A percentile compares a stretch with the other conserved stretches of the same genome.
These are phyloP conservation scores for Heliamphora pulchella DNA, from an alignment of 179 eudicot genomes.

Conservation along the genomic window DNA sequence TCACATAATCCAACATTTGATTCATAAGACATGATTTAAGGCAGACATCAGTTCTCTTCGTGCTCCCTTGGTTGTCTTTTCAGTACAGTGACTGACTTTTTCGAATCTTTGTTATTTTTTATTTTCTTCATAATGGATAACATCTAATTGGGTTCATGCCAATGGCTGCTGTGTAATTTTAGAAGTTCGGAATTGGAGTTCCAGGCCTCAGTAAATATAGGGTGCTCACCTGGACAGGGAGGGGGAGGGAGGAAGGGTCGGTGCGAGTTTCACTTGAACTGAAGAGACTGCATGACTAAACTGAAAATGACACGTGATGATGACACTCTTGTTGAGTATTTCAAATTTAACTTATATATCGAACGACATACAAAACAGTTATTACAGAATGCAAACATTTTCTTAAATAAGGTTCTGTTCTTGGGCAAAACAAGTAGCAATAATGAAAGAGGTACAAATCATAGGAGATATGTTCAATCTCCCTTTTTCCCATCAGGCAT, in stretches of 20 bases:
- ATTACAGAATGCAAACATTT: background rate
- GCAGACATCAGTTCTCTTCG: no score
- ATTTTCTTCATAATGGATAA: no score
- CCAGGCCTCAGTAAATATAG: no score
- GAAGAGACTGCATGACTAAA: background rate
- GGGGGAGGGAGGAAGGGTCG: background rate
- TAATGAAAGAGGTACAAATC: slow-evolving; percentile 4
- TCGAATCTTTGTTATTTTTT: no score
- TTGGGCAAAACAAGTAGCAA: background rate
- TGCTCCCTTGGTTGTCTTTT: no score
- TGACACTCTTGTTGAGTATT: background rate
- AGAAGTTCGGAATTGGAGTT: no score
- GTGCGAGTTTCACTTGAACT: background rate
- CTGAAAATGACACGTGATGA: background rate
- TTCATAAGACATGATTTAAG: background rate
- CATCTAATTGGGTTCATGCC: no score
- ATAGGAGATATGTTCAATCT: background rate
- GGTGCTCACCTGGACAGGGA: no score
- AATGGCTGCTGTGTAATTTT: no score
- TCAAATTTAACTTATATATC: background rate
- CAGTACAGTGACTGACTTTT: no score
- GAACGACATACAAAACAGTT: background rate
- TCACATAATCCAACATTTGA: background rate
- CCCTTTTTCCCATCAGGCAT: background rate
- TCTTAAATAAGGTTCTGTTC: background rate